These are phyloP conservation scores for Fistulifera solaris DNA, from an alignment of 108 stramenopile genomes.

Conservation along the genomic window DNA sequence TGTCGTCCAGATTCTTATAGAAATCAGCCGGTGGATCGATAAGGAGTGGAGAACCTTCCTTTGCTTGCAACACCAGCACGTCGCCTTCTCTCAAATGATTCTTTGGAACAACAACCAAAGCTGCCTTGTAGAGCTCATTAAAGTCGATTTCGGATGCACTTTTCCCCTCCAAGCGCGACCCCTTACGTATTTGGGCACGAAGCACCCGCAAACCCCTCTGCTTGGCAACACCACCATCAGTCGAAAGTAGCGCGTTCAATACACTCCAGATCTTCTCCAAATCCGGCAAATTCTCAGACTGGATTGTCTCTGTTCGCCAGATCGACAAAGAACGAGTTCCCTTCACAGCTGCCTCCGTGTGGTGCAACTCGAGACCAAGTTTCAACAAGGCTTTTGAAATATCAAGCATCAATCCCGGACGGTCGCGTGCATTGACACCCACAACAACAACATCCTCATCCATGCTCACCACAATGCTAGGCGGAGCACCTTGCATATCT, in stretches of 20 bases:
- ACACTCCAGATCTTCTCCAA: constrained; percentile 43
- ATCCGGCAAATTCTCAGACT: constrained; percentile 27
- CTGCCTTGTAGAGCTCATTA: constrained; percentile 50
- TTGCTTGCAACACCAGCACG: constrained; percentile 57
- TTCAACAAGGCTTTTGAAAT: constrained; percentile 55
- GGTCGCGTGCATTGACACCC: constrained; percentile 40
- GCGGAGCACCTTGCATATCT: constrained; percentile 7
- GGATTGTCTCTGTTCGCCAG: constrained; percentile 69
- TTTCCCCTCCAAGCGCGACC: constrained; percentile 49
- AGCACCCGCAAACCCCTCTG: constrained; percentile 57
- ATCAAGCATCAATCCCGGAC: constrained; percentile 55
- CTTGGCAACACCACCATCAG: constrained; percentile 39
- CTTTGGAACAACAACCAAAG: constrained; percentile 60
- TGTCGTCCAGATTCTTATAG: constrained; percentile 18
- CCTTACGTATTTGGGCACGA: constrained; percentile 43
- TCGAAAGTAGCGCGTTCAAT: constrained; percentile 33
- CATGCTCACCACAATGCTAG: constrained; percentile 44
- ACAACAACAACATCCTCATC: constrained; percentile 53
- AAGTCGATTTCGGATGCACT: constrained; percentile 45
- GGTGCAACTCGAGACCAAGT: constrained; percentile 48
- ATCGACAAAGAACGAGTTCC: constrained; percentile 53
- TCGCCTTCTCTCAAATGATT: constrained; percentile 51
- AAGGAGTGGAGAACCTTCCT: constrained; percentile 63
- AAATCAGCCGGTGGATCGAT: constrained; percentile 47
- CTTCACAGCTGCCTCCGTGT: constrained; percentile 73